Base-by-base conservation (phyloP, 148 eudicot genomes). In the Simmondsia chinensis region DNA sequence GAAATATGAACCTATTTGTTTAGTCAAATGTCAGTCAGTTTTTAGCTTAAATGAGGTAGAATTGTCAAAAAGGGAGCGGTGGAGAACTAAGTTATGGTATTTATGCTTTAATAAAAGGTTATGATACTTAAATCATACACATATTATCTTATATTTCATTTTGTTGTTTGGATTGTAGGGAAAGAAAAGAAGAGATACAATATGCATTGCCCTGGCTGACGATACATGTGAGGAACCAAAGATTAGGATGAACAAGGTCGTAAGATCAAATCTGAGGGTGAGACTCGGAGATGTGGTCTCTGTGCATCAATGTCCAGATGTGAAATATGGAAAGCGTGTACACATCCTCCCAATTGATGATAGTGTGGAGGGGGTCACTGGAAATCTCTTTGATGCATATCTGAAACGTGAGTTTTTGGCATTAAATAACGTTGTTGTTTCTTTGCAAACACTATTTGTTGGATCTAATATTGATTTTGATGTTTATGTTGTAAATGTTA, bases 251-350 rank as follows among this genome's bases (percentile, higher is more conserved):
- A 83, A 83, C 52, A 83, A 79, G 65, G 83, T 83, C 53, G 79
- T 79, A 6, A 65, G 94, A 54, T 54, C 62, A 10, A 83, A 83
- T 54, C 67, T 83, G 36, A 72, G 94, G 66, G 83, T 83, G 16
- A 69, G 87, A 23, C 87, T 83, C 22, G 87, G 94, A 17, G 94
- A 83, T 66, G 81, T 83, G 35, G 71, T 83, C 21, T 83, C 94
- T 28, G 66, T 83, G 17, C 94, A 79, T 54, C 76, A 71, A 14
- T 68, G 78, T 55, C 46, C 80, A 44, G 79, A 83, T 58, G 83
- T 83, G 20, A 73, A 79, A 42, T 79, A 83, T 69, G 94, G 94
- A 41, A 65, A 71, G 42, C 73, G 81, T 20, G 76, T 83, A 7
- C 87, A 79, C 51, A 66, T 83, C 57, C 80, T 83, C 31, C 94